Evolutionary conservation across 108 stramenopile species (phyloP).

Genomic region (Stephanodiscus minutulus): DNA sequence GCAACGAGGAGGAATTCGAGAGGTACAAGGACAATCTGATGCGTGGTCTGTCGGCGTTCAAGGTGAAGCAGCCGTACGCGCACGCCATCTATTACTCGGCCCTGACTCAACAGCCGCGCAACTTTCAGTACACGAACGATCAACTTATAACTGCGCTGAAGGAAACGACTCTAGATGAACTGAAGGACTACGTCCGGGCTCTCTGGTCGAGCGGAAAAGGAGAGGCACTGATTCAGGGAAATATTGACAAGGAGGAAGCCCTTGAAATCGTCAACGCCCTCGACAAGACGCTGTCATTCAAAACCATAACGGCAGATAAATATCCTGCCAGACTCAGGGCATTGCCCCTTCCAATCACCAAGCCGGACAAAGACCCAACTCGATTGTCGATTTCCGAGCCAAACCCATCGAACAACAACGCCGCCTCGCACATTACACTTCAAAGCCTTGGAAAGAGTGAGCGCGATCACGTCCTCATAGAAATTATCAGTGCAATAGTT

Average conservation of each 20-base stretch:
- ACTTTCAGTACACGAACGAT: constrained; percentile 64
- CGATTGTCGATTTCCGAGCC: constrained; percentile 69
- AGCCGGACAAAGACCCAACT: constrained; percentile 31
- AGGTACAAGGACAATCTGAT: constrained; percentile 79
- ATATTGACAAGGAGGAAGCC: constrained; percentile 74
- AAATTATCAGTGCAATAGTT: constrained; percentile 71
- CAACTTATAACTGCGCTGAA: constrained; percentile 58
- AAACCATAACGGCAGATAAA: constrained; percentile 59
- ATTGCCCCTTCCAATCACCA: constrained; percentile 59
- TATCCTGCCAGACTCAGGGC: constrained; percentile 65
- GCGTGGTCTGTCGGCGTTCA: constrained; percentile 59
- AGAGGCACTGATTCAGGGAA: constrained; percentile 81
- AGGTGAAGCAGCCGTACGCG: constrained; percentile 83
- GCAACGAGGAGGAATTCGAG: constrained; percentile 76
- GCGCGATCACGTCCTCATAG: constrained; percentile 75
- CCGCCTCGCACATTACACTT: constrained; percentile 67
- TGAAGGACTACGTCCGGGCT: constrained; percentile 57
- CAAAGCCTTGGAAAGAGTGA: constrained; percentile 67
- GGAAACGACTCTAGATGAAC: constrained; percentile 50
- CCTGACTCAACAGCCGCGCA: constrained; percentile 57
- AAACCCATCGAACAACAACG: constrained; percentile 76
- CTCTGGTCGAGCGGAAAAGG: constrained; percentile 79
- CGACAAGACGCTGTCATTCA: constrained; percentile 70
- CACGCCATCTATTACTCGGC: constrained; percentile 69
- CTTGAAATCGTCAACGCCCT: constrained; percentile 63